phyloP scores from a whole-genome alignment of 176 grass and related monocot species.

The Cenchrus fungigraminus region DNA sequence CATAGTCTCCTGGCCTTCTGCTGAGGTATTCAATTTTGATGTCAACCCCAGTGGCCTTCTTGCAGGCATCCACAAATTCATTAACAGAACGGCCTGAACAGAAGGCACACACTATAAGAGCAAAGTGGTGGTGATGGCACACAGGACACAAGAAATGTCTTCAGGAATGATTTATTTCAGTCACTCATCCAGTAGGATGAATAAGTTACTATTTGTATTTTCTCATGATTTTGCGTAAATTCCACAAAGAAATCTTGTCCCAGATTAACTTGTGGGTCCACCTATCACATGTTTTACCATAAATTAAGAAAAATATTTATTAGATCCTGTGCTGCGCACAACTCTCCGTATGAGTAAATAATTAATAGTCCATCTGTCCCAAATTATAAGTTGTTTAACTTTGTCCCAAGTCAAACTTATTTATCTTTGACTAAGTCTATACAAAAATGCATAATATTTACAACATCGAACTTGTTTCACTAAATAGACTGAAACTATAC shows the following conservation, averaged over 20 bases:
- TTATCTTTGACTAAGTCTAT: too few relatives aligned
- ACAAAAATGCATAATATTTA: too few relatives aligned
- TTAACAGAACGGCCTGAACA: conserved; percentile 77
- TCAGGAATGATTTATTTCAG: conserved; percentile 17
- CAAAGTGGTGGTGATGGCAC: conserved; percentile 2
- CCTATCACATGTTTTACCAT: conserved; percentile 28
- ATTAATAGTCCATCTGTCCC: too few relatives aligned
- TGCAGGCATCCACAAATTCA: conserved; percentile 85
- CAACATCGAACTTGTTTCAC: too few relatives aligned
- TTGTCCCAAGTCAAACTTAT: too few relatives aligned
- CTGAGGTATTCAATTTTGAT: conserved; percentile 75
- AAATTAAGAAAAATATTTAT: conserved; percentile 8
- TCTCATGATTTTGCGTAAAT: neutral
- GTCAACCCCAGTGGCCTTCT: conserved; percentile 68
- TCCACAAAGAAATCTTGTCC: conserved; percentile 11
- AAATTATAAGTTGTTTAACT: too few relatives aligned
- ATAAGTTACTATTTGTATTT: neutral
- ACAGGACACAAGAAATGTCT: neutral
- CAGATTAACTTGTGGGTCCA: neutral
- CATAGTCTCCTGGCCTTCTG: conserved; percentile 83
- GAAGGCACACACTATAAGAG: conserved; percentile 29
- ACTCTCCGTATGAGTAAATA: neutral
- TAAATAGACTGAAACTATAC: too few relatives aligned
- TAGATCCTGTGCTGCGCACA: neutral
- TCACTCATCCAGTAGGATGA: conserved; percentile 7